A percentile compares a stretch with the other conserved stretches of the same genome.
Conservation (phyloP, 805 yeast genomes). For the Candida takata region DNA sequence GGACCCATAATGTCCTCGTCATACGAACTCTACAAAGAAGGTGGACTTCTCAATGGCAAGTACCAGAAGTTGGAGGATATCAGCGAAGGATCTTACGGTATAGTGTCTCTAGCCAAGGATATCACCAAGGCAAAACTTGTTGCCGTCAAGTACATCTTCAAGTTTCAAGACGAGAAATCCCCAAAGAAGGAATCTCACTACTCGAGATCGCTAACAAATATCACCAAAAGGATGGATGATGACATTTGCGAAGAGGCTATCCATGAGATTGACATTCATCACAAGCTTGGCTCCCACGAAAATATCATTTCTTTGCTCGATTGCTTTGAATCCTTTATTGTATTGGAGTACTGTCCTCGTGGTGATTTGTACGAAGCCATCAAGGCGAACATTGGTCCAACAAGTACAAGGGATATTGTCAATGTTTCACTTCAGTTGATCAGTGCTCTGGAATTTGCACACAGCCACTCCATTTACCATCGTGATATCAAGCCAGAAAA, state of each 20-base stretch:
- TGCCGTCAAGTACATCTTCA: constrained; percentile 81
- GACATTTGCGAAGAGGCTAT: constrained; percentile 49
- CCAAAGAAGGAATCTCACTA: constrained; percentile 21
- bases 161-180: constrained; percentile 36
- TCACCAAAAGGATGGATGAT: constrained; percentile 29
- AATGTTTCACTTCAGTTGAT: constrained; percentile 56
- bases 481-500: constrained; percentile 80
- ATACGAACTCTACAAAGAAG: constrained; percentile 36
- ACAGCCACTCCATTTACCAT: constrained; percentile 64
- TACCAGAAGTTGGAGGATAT: constrained; percentile 68
- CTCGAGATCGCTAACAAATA: constrained; percentile 26
- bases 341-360: constrained; percentile 77
- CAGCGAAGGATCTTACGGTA: constrained; percentile 91
- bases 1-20: constrained; percentile 9
- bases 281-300: constrained; percentile 49
- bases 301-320: constrained; percentile 57
- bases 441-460: constrained; percentile 73
- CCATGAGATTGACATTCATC: constrained; percentile 61
- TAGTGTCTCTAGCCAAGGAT: constrained; percentile 83
- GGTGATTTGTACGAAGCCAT: constrained; percentile 85
- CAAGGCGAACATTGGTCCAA: constrained; percentile 52
- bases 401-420: constrained; percentile 37
- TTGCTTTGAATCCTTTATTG: constrained; percentile 59
- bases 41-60: constrained; percentile 48
- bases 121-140: constrained; percentile 43